Evolutionary conservation across 2,329 filamentous ascomycete species (phyloP), one percentile per base, ranked within the genome.

Genomic region (Epichloe baconii): DNA sequence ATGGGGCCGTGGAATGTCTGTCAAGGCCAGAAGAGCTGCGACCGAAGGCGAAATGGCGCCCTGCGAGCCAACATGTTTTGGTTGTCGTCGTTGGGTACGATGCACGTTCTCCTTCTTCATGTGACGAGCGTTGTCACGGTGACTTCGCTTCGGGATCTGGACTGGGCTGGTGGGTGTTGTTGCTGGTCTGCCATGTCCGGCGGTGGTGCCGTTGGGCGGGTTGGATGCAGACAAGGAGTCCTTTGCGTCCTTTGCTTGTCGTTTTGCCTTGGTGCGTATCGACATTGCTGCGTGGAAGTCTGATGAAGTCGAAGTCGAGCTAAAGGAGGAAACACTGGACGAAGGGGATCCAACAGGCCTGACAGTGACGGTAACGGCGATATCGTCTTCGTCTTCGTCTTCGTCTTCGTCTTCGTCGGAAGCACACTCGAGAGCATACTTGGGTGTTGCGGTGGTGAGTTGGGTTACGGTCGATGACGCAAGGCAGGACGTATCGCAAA

Each of bases 11-110:
- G 78, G 80, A 47, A 84, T 84, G 54, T 72, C 75, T 34, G 80
- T 84, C 49, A 80, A 70, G 35, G 80, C 80, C 36, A 84, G 68
- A 31, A 84, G 67, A 12, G 78, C 78, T 5, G 78, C 78, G 31
- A 83, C 73, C 0, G 79, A 80, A 0, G 79, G 73, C 5, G 80
- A 75, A 21, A 83, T 69, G 15, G 71, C 67, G 52, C 80, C 76
- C 5, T 77, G 72, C 1, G 74, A 73, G 60, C 76, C 74, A 2
- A 68, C 63, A 50, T 75, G 70, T 53, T 65, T 67, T 8, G 65
- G 62, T 41, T 64, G 58, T 44, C 59, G 58, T 40, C 64, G 64
- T 43, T 67, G 66, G 47, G 70, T 64, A 44, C 66, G 66, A 47
- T 71, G 66, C 26, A 61, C 62, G 52, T 67, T 62, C 48, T 67